phyloP scores from a whole-genome alignment of 2,329 filamentous ascomycete species.

The Thielaviopsis euricoi region DNA sequence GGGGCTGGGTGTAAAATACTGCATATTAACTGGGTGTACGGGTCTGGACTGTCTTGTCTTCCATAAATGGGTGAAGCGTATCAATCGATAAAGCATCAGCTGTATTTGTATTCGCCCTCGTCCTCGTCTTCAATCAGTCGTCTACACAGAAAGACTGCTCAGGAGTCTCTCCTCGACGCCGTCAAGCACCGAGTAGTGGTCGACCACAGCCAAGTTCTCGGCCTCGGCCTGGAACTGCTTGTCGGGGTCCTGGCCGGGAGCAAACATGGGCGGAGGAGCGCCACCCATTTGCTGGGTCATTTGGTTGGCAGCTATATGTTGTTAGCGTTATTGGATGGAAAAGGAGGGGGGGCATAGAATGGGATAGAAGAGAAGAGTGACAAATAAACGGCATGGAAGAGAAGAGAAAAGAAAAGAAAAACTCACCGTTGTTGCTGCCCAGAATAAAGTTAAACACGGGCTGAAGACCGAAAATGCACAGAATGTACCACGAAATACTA shows the following conservation, averaged over 20 bases:
- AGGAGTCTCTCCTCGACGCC: constrained; percentile 75
- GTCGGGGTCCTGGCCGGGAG: constrained; percentile 82
- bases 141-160: constrained; percentile 10
- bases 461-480: constrained; percentile 91
- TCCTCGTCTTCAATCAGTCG: neutral
- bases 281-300: constrained; percentile 82
- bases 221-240: constrained; percentile 88
- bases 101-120: neutral
- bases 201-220: constrained; percentile 88
- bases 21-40: neutral
- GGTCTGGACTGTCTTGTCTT: neutral
- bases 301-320: constrained; percentile 59
- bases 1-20: neutral
- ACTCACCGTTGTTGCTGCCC: constrained; percentile 84
- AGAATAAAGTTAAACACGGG: constrained; percentile 95
- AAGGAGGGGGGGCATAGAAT: too few relatives aligned
- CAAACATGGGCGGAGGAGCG: constrained; percentile 63
- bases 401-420: constrained; percentile 11
- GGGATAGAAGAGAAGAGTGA: too few relatives aligned
- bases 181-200: constrained; percentile 83
- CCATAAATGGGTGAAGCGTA: neutral
- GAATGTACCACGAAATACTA: constrained; percentile 95
- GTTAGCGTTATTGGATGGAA: neutral
- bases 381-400: neutral
- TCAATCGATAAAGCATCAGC: neutral